A percentile compares a stretch with the other conserved stretches of the same genome.
Evolutionary conservation across 1,284 basidiomycete genomes (phyloP).

Genomic region (Ganoderma lucidum): DNA sequence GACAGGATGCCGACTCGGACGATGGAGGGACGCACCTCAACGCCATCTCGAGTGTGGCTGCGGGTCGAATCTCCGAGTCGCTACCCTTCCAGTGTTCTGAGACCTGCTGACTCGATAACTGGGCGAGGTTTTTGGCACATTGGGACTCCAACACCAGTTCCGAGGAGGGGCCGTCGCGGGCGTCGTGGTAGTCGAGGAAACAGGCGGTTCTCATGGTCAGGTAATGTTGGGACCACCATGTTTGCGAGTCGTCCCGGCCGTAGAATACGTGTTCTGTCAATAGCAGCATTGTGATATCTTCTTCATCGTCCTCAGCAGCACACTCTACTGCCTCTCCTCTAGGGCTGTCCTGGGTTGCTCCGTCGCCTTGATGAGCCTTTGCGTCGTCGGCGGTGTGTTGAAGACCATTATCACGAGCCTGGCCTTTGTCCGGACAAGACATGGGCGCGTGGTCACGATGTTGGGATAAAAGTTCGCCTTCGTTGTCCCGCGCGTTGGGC

Average conservation of each 20-base stretch:
- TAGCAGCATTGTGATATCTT: background rate
- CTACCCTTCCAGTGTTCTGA: conserved; percentile 10
- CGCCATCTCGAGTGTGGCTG: conserved; percentile 24
- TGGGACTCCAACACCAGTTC: conserved; percentile 1
- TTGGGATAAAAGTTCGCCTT: background rate
- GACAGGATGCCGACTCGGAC: too few relatives aligned
- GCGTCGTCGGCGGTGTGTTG: background rate
- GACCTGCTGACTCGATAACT: conserved; percentile 3
- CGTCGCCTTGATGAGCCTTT: background rate
- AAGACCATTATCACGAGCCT: too few relatives aligned
- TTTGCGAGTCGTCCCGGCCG: background rate
- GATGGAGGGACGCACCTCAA: conserved; percentile 14
- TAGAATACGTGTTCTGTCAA: background rate
- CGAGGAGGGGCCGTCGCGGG: conserved; percentile 8
- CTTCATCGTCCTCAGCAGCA: background rate
- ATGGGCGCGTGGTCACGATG: background rate
- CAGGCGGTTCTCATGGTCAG: conserved; percentile 14
- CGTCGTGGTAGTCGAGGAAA: conserved; percentile 14
- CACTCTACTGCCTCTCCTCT: background rate
- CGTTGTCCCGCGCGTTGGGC: background rate
- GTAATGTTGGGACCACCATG: conserved; percentile 15
- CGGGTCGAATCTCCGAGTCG: conserved; percentile 3
- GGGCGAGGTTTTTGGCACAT: conserved; percentile 11
- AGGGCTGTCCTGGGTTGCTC: background rate
- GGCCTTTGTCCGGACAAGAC: background rate